These are phyloP conservation scores for Torulaspora delbrueckii DNA, from an alignment of 805 yeast species.

Conservation along the genomic window DNA sequence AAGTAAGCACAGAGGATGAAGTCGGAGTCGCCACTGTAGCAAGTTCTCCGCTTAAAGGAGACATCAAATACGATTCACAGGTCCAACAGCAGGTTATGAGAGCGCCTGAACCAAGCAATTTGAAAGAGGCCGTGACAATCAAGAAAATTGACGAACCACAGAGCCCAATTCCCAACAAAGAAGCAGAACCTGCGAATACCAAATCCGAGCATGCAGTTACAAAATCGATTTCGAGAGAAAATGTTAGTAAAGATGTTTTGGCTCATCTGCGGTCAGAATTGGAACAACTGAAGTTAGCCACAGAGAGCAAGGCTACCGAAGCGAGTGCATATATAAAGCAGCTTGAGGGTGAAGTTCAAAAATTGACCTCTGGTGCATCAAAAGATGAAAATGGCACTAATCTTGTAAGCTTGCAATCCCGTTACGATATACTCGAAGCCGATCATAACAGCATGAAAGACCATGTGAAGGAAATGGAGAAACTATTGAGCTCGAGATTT, in stretches of 20 bases:
- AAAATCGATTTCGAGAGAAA: conserved; percentile 5
- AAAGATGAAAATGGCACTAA: conserved; percentile 28
- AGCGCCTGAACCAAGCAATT: conserved; percentile 4
- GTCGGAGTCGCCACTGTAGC: conserved; percentile 21
- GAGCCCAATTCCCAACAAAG: neutral
- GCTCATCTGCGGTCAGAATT: conserved; percentile 35
- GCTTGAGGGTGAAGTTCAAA: conserved; percentile 41
- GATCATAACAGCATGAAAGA: conserved; percentile 43
- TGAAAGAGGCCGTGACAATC: conserved; percentile 13
- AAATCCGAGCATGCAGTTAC: neutral
- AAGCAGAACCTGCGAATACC: neutral
- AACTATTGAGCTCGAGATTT: conserved; percentile 49
- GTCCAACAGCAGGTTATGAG: neutral
- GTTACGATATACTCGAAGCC: conserved; percentile 35
- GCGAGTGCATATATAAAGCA: conserved; percentile 52
- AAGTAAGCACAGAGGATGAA: conserved; percentile 12
- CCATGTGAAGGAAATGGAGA: conserved; percentile 45
- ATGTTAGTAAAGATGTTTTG: conserved; percentile 29
- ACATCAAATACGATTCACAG: conserved; percentile 12
- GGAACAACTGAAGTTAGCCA: conserved; percentile 38
- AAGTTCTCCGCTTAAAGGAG: conserved; percentile 21
- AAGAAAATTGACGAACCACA: conserved; percentile 6
- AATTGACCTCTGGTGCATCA: conserved; percentile 24
- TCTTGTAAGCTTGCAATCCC: conserved; percentile 14
- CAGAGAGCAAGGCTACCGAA: conserved; percentile 48